Conservation (phyloP, 169 alveolate genomes). For the Plasmodium gaboni region DNA sequence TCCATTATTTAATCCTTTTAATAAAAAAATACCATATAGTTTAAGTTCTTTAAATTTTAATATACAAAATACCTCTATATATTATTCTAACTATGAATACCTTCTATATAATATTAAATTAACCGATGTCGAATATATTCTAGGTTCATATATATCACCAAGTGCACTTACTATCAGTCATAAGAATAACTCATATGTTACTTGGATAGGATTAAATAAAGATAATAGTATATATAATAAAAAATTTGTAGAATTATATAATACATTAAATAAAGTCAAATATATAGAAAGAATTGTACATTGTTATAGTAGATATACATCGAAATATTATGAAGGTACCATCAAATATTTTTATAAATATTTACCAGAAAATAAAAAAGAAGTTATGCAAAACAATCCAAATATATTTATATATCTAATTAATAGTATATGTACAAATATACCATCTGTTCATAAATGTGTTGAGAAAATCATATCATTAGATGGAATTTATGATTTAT, state of each 20-base stretch:
- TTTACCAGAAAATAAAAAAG: conserved; percentile 67
- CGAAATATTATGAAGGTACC: conserved; percentile 48
- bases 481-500: conserved; percentile 54
- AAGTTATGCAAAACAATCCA: conserved; percentile 42
- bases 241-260: conserved; percentile 57
- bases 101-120: conserved; percentile 42
- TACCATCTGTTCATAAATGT: conserved; percentile 73
- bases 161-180: conserved; percentile 10
- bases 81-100: conserved; percentile 53
- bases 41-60: conserved; percentile 43
- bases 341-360: conserved; percentile 53
- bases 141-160: conserved; percentile 59
- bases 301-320: conserved; percentile 67
- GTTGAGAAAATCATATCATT: conserved; percentile 55
- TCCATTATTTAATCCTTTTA: conserved; percentile 34
- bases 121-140: conserved; percentile 37
- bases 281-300: conserved; percentile 65
- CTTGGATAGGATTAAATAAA: conserved; percentile 59
- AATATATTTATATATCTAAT: conserved; percentile 50
- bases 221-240: conserved; percentile 48
- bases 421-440: conserved; percentile 42
- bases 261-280: conserved; percentile 12
- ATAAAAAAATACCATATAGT: conserved; percentile 48
- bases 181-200: conserved; percentile 38
- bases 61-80: conserved; percentile 38